Evolutionary conservation across 2,329 filamentous ascomycete species (phyloP), one percentile per base, ranked within the genome.

Genomic region (Parastagonospora nodorum): DNA sequence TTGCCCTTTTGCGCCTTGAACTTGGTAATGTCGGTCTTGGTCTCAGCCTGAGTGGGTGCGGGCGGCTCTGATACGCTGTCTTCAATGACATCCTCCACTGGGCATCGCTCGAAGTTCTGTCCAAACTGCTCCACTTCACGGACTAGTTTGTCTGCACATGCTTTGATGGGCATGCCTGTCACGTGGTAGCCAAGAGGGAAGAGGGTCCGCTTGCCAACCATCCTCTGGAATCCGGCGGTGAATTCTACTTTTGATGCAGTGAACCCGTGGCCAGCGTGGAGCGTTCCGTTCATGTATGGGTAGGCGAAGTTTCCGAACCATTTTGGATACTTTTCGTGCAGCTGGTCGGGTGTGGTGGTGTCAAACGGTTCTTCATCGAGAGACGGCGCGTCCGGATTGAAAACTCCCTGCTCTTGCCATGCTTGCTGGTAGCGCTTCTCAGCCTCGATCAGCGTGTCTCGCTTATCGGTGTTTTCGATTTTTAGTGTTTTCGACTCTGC

Each of bases 101-200:
- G 68, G 75, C 91, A 96, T 40, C 83, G 80, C 68, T 92, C 88
- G 57, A 97, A 97, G 67, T 92, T 86, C 70, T 88, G 78, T 16
- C 94, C 94, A 68, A 97, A 99, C 77, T 88, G 81, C 75, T 90
- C 86, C 49, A 97, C 88, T 77, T 99, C 94, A 56, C 90, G 86
- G 51, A 88, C 86, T 39, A 99, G 84, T 81, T 97, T 97, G 80
- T 99, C 93, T 47, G 94, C 92, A 68, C 90, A 95, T 5, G 94
- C 92, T 54, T 97, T 97, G 80, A 99, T 99, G 8, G 71, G 67
- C 88, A 99, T 95, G 65, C 94, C 94, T 0, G 93, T 97, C 77
- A 89, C 91, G 80, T 99, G 94, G 79, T 92, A 99, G 29, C 93
- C 94, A 69, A 94, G 88, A 50, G 94, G 94, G 73, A 94, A 97